These are phyloP conservation scores for Rhizopus arrhizus DNA, from an alignment of 371 early-diverging fungal species.

Conservation along the genomic window DNA sequence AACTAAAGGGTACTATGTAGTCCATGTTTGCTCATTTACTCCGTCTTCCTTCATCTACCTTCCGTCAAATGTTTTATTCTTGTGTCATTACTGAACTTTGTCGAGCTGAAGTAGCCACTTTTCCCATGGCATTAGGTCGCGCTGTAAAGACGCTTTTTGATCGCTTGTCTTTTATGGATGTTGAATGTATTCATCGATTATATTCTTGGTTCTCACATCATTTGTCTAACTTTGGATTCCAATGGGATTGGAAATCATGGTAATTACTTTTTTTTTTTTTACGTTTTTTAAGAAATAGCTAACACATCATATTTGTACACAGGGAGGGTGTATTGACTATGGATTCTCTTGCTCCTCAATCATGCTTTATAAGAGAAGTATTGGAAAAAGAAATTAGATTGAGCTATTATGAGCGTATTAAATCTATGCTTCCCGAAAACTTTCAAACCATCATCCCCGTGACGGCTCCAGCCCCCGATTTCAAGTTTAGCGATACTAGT, in stretches of 20 bases:
- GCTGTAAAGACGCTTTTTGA: constrained; percentile 63
- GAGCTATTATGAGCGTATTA: constrained; percentile 88
- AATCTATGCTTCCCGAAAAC: constrained; percentile 70
- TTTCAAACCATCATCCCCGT: constrained; percentile 66
- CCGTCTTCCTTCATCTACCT: constrained; percentile 66
- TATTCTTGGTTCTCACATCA: constrained; percentile 88
- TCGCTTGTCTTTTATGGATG: constrained; percentile 75
- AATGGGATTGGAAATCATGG: constrained; percentile 93
- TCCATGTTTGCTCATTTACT: constrained; percentile 70
- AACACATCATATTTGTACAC: neutral
- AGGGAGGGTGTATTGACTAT: constrained; percentile 52
- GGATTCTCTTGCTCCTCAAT: constrained; percentile 53
- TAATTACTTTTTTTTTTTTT: constrained; percentile 18
- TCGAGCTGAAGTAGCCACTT: constrained; percentile 66
- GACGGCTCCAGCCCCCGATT: constrained; percentile 68
- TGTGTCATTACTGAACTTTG: constrained; percentile 83
- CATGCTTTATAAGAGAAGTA: constrained; percentile 79
- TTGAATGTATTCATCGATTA: constrained; percentile 81
- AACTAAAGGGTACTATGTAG: neutral
- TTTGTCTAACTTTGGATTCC: constrained; percentile 89
- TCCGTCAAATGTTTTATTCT: constrained; percentile 77
- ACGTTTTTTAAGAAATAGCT: neutral
- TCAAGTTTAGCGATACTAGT: constrained; percentile 60
- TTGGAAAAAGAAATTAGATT: constrained; percentile 78
- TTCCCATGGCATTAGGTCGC: constrained; percentile 69